Evolutionary conservation across 2,329 filamentous ascomycete genomes (phyloP).

Genomic region (Ophiocordyceps camponoti-floridani): DNA sequence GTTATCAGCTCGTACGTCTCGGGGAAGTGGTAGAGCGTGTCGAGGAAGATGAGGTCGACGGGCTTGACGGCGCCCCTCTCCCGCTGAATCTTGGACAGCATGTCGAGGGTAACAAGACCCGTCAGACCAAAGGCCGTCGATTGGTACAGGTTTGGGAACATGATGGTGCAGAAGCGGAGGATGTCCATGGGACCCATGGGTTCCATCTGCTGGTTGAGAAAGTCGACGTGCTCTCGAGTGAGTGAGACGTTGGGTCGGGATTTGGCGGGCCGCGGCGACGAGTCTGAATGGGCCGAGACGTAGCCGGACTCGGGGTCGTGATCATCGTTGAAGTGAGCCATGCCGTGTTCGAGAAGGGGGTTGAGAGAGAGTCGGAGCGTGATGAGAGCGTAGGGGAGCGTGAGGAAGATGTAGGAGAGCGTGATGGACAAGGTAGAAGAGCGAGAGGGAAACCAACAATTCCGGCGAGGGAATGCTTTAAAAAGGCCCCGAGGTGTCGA

Average conservation of each 20-base stretch:
- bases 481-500: no score
- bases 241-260: conserved; percentile 62
- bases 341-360: background rate
- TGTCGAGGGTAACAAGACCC: conserved; percentile 68
- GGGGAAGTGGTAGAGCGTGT: conserved; percentile 67
- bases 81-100: conserved; percentile 58
- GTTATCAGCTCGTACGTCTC: conserved; percentile 62
- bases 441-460: background rate
- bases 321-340: conserved; percentile 18
- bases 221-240: conserved; percentile 72
- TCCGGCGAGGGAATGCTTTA: background rate
- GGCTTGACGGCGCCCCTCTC: conserved; percentile 40
- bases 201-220: conserved; percentile 79
- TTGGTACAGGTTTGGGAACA: conserved; percentile 79
- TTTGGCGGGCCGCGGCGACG: conserved; percentile 14
- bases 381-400: background rate
- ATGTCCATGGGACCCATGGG: conserved; percentile 80
- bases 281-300: conserved; percentile 34
- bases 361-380: background rate
- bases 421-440: background rate
- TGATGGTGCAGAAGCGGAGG: conserved; percentile 77
- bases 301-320: conserved; percentile 65
- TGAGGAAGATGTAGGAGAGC: background rate
- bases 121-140: conserved; percentile 71
- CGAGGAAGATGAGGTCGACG: conserved; percentile 60